Base-by-base conservation (phyloP, 1,284 basidiomycete genomes). In the Ustilago vetiveriae region DNA sequence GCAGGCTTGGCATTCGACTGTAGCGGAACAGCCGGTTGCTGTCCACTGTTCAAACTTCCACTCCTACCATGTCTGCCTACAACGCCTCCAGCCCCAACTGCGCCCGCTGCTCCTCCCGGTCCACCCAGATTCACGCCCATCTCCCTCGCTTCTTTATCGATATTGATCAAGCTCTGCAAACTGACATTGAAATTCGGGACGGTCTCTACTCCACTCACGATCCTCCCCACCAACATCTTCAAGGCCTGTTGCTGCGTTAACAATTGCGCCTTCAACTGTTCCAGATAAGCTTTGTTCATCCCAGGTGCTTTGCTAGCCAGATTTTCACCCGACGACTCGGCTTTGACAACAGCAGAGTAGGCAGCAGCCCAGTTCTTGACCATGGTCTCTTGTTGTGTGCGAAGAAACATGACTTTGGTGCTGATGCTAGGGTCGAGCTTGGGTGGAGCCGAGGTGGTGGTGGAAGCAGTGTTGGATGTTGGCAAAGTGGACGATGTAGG, bases 101-200 rank as follows among this genome's bases (percentile, higher is more conserved):
- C n/a, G n/a, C n/a, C n/a, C 16, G 8, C 17, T 30, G 10, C 29
- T 30, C 29, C 29, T 30, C 29, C 49, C 4, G 76, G 74, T 6
- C 76, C 76, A 14, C 72, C 67, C 22, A 78, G 48, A 13, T 60
- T 45, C 3, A 78, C 57, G 14, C 74, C 74, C 50, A 72, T 66
- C 38, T 78, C 72, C 30, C 47, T 58, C 3, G 76, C 76, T 46
- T 78, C 76, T 49, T 74, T 75, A 27, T 76, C 74, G 32, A 78
- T 78, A 13, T 62, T 72, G 24, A 75, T 64, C 43, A 78, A 55
- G 24, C 69, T 64, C 45, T 74, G 74, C 27, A 76, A 30, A 27
- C 68, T 64, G 3, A 58, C 56, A 29, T 74, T 75, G 43, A 78
- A 66, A 29, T 76, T 71, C 9, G 72, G 72, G 7, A 43, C 56